phyloP scores from a whole-genome alignment of 108 stramenopile genomes.

The Nannochloropsis gaditana region DNA sequence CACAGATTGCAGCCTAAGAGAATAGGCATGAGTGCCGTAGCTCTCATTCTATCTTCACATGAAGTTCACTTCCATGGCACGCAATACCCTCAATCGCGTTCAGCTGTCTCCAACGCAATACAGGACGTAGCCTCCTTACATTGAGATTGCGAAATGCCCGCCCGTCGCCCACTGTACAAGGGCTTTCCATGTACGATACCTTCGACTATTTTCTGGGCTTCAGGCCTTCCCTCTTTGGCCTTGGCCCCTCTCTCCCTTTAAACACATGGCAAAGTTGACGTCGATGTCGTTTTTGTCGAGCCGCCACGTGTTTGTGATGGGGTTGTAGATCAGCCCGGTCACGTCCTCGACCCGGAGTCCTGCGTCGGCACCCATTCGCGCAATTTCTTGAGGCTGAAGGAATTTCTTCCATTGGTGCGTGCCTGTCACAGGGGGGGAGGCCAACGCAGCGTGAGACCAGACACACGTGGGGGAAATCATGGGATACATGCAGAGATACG shows the following conservation, averaged over 20 bases:
- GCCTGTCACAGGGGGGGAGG: background rate
- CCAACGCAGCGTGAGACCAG: background rate
- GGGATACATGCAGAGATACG: background rate
- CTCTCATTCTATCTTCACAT: no score
- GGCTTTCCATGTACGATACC: no score
- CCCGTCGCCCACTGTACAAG: no score
- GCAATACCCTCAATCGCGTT: no score
- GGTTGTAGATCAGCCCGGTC: background rate
- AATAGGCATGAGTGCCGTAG: no score
- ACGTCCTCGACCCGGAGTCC: background rate
- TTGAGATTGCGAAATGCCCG: no score
- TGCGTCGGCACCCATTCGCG: background rate
- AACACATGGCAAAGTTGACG: background rate
- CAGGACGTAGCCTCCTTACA: no score
- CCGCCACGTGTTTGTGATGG: background rate
- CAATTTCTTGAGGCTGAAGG: background rate
- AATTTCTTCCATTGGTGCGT: slow-evolving; percentile 13
- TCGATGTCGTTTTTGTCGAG: background rate
- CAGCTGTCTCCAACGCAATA: no score
- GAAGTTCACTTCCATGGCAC: no score
- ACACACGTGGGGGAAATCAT: background rate
- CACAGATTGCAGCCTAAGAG: no score
- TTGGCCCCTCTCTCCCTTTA: background rate
- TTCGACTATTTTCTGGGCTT: no score
- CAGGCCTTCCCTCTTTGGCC: no score